Evolutionary conservation across 2,329 filamentous ascomycete genomes (phyloP), one percentile per base, ranked within the genome.

Genomic region (Botrytis sinoallii): DNA sequence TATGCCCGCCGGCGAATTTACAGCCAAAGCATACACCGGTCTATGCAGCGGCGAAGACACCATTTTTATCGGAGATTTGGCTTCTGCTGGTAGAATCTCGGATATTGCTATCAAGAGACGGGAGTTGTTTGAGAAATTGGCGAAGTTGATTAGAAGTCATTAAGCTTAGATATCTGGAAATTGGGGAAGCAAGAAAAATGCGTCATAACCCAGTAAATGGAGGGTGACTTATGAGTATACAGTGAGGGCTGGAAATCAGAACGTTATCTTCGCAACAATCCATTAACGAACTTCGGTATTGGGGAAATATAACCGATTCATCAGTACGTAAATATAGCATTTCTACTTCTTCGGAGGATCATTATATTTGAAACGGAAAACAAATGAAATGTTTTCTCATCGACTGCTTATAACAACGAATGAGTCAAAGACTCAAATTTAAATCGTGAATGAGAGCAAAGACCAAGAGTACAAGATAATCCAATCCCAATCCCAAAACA

Each of bases 1-100:
- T 4, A 88, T 88, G 84, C 85, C 86, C 4, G 71, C 87, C 29
- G 78, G 12, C 8, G 35, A 44, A 14, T 59, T 64, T 35, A 48
- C 32, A 35, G 35, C n/a, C 4, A 22, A 40, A 55, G 48, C 66
- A 35, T 69, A 69, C 9, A 16, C 32, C 22, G 66, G 29, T n/a
- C 25, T 69, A 52, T n/a, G 18, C 35, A 57, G 44, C 25, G 35
- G 46, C 18, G n/a, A 48, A 35, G 66, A 69, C 35, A 69, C 25
- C 2, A 35, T 69, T 16, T 22, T 59, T 2, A 42, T 69, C 16
- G 48, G 48, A 29, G 32, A 38, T n/a, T 3, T 7, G 8, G 14
- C 12, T 4, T 32, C 16, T 40, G n/a, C 22, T 22, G 12, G 1
- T 16, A 22, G 14, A 5, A 55, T 44, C 25, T 16, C 5, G 48